Evolutionary conservation across 345 rosid genomes (phyloP), one percentile per base, ranked within the genome.

Genomic region (Eucalyptus camaldulensis): DNA sequence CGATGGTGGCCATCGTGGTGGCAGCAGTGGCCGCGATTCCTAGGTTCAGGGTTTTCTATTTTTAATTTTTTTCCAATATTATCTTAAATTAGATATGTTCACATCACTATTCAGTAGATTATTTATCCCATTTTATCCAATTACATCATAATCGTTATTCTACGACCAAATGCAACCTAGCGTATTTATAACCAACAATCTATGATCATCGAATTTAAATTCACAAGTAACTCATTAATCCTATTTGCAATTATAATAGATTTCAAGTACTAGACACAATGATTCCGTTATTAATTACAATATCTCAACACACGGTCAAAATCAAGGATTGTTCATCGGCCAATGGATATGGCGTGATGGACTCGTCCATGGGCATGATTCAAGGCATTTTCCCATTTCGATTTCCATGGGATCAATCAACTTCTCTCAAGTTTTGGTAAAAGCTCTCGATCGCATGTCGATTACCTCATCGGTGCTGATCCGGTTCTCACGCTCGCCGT

Each of bases 191-290:
- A 69, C 44, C 80, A 33, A 17, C 2, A 69, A 69, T 17, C 19
- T 13, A 16, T 0, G 10, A 0, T 33, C 1, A 3, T 31, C 9
- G 11, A 67, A n/a, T 67, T 67, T 14, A 67, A 65, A 67, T n/a
- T 0, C 0, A 67, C 2, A 4, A 67, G 1, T 33, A 33, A 33
- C 13, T 17, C 44, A 1, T 8, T 17, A 17, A 33, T 17, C 24
- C 6, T 15, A 3, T 31, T 0, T 14, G 11, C 1, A 8, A 0
- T 67, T 8, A 67, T 0, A n/a, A n/a, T 4, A 67, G 5, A 16
- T n/a, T 67, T 15, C 21, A n/a, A n/a, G 76, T 31, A 67, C 2
- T 7, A 6, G 5, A 65, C 2, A 14, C 10, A 8, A 67, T 6
- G 0, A 51, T 51, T n/a, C 19, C 16, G 5, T 65, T 16, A 7